Evolutionary conservation across 2,329 filamentous ascomycete genomes (phyloP), one percentile per base, ranked within the genome.

Genomic region (Basipetospora chlamydospora): DNA sequence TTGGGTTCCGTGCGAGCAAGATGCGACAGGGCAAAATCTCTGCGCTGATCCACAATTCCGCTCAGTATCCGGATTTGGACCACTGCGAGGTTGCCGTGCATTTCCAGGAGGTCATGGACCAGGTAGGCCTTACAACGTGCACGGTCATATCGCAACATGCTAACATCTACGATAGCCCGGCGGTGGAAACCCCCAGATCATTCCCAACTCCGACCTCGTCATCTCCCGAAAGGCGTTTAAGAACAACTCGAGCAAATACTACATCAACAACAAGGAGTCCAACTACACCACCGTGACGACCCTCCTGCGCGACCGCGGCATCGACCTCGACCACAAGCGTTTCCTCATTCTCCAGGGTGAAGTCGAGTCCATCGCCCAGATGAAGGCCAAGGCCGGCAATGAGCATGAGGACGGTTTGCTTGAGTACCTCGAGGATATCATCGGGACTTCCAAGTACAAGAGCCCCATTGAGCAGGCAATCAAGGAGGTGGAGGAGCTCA

Each of bases 21-120:
- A 98, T 98, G 90, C 74, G 90, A 50, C 90, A 98, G 57, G 90
- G 90, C 51, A 98, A 98, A 61, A 86, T 98, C 33, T 98, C 90
- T 1, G 90, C 90, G 4, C 64, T 98, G 33, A 98, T 98, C 46
- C 90, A 98, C 61, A 98, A 96, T 55, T 96, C 90, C 10, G 87
- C 86, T 1, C 73, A 82, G 39, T 75, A 81, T 47, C 86, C 86
- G 0, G 73, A 95, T 48, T 61, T 98, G 15, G 83, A 92, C 33
- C 77, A 79, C 51, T 98, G 90, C 52, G 92, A 98, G 56, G 90
- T 98, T 9, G 83, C 92, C 39, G 92, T 98, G 4, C 84, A 95
- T 54, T 98, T 98, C 53, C 79, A 92, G 46, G 86, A 96, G 58
- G 84, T 98, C 38, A 79, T 92, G 60, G 92, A 98, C 55, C 67